Evolutionary conservation across 768 basidiomycete genomes (phyloP).

Genomic region (Galerina sulciceps): DNA sequence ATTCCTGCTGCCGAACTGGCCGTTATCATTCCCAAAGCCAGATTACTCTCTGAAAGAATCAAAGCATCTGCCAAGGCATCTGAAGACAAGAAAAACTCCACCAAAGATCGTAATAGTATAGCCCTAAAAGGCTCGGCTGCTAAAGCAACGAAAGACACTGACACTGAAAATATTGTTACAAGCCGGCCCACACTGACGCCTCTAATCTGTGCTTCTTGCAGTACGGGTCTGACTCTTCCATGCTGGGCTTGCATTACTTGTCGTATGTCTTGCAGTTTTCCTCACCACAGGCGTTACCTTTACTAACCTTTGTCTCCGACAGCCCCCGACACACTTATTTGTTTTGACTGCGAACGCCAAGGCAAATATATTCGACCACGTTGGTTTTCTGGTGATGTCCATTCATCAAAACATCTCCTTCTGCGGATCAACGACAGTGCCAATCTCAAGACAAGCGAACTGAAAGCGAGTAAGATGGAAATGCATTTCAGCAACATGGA

Average conservation of each 20-base stretch:
- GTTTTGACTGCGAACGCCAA: not conserved
- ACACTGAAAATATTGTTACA: not conserved
- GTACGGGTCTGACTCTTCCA: not conserved
- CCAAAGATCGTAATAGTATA: not conserved
- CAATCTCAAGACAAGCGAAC: not conserved
- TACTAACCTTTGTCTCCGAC: not conserved
- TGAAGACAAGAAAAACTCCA: not conserved
- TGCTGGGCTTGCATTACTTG: conserved; percentile 1
- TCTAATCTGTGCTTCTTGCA: conserved; percentile 4
- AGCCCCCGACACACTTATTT: not conserved
- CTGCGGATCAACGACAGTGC: conserved; percentile 2
- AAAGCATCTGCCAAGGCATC: conserved; percentile 4
- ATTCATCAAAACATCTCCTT: not conserved
- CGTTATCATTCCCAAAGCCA: not conserved
- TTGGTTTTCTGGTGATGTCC: not conserved
- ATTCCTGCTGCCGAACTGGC: not conserved
- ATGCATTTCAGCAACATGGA: not conserved
- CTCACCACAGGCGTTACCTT: not conserved
- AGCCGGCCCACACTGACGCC: not conserved
- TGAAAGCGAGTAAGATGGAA: not conserved
- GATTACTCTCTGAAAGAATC: conserved; percentile 2
- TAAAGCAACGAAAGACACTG: not conserved
- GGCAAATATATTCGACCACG: not conserved
- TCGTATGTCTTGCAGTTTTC: not conserved
- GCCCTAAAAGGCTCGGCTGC: not conserved